Evolutionary conservation across 495 filamentous ascomycete species (phyloP).

Genomic region (Astrothelium macrocarpum): DNA sequence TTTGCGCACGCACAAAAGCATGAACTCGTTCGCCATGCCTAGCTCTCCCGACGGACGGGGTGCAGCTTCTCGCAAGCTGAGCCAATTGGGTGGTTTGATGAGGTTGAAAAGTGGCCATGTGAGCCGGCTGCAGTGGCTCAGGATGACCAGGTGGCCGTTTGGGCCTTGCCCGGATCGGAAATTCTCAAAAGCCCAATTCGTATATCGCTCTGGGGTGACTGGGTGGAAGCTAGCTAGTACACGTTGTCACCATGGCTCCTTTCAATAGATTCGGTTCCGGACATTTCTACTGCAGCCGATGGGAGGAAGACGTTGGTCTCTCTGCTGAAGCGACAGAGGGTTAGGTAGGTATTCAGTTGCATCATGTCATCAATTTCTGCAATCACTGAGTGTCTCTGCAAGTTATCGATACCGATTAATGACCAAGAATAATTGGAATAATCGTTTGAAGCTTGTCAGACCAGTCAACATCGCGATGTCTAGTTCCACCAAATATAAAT

Average conservation of each 20-base stretch:
- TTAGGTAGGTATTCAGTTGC: not conserved
- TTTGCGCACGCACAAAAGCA: no score
- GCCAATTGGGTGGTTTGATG: not conserved
- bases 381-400: no score
- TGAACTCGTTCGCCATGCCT: no score
- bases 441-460: no score
- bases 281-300: not conserved
- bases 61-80: no score
- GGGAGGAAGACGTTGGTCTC: not conserved
- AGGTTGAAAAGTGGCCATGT: not conserved
- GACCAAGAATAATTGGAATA: no score
- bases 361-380: not conserved
- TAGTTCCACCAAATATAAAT: no score
- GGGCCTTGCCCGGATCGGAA: not conserved
- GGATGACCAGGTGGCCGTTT: slow-evolving; percentile 1
- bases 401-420: no score
- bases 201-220: not conserved
- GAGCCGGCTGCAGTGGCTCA: not conserved
- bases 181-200: not conserved
- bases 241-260: not conserved
- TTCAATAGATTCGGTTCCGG: not conserved
- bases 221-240: not conserved
- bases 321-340: not conserved
- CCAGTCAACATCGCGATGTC: no score
- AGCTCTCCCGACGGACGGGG: no score